Conservation (phyloP, 768 basidiomycete genomes). For the Pisolithus tinctorius region DNA sequence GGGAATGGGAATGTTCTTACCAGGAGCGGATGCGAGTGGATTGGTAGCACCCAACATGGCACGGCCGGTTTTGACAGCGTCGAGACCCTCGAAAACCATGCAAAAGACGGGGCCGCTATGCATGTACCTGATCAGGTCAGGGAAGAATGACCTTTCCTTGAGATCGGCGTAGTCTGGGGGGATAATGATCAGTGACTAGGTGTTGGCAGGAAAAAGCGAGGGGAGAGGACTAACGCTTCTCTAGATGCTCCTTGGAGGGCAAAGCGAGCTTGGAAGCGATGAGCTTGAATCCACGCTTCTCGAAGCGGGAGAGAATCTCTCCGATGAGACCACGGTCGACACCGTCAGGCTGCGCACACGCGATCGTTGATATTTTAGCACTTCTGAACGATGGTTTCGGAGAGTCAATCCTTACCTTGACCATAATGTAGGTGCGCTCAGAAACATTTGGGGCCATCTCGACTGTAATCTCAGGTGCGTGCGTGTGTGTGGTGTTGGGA, state of each 20-base stretch:
- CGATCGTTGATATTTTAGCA: conserved; percentile 2
- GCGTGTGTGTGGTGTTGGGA: conserved; percentile 19
- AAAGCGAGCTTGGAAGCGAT: conserved; percentile 88
- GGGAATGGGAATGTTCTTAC: conserved; percentile 36
- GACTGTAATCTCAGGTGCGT: conserved; percentile 27
- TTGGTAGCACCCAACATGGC: conserved; percentile 95
- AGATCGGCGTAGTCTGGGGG: conserved; percentile 89
- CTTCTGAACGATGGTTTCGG: background rate
- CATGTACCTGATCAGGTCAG: conserved; percentile 95
- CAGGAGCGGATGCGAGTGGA: conserved; percentile 83
- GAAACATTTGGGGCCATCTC: conserved; percentile 29
- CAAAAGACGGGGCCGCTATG: conserved; percentile 90
- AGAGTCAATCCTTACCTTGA: conserved; percentile 61
- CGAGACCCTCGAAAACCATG: conserved; percentile 94
- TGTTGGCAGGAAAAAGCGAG: background rate
- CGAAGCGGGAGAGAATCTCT: conserved; percentile 93
- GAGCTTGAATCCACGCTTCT: conserved; percentile 98
- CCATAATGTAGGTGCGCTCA: conserved; percentile 99
- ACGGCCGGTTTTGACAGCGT: conserved; percentile 93
- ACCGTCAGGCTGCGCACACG: conserved; percentile 77
- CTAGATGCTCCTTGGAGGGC: conserved; percentile 76
- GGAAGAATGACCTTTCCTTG: conserved; percentile 92
- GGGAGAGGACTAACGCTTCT: conserved; percentile 56
- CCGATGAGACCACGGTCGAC: conserved; percentile 95
- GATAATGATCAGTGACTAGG: background rate